Conservation (phyloP, 164 flowering plant species). For the Piper longum region DNA sequence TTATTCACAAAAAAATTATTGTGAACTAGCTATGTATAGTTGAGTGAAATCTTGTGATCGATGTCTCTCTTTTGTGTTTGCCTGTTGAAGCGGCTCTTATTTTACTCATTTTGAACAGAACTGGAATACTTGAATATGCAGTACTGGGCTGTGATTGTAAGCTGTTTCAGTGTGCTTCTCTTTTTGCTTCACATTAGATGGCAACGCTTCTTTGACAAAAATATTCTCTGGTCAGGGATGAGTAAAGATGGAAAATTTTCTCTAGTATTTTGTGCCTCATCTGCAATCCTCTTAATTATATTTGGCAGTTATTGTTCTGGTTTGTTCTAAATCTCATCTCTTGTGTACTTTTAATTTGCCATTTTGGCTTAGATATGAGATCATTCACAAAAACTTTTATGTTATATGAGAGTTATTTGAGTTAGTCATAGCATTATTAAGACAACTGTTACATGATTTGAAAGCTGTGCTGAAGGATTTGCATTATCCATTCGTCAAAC, state of each 20-base stretch:
- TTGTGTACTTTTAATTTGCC: neutral
- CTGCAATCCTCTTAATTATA: constrained; percentile 25
- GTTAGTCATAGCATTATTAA: too few species aligned
- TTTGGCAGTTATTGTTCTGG: constrained; percentile 33
- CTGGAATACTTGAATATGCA: constrained; percentile 49
- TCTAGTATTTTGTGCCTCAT: constrained; percentile 18
- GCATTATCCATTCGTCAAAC: too few species aligned
- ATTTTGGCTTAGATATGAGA: neutral
- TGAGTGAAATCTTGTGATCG: too few species aligned
- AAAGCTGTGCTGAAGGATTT: too few species aligned
- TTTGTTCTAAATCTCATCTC: constrained; percentile 11
- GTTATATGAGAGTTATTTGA: too few species aligned
- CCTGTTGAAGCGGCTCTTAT: constrained; percentile 5
- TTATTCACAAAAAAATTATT: too few species aligned
- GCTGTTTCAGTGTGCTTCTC: constrained; percentile 53
- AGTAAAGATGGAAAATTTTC: constrained; percentile 16
- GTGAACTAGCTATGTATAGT: too few species aligned
- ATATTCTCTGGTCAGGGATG: constrained; percentile 2
- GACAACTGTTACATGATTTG: too few species aligned
- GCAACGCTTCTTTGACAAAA: constrained; percentile 4
- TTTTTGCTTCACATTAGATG: constrained; percentile 25
- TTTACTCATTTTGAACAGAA: constrained; percentile 28
- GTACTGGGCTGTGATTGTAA: constrained; percentile 56
- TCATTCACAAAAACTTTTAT: neutral
- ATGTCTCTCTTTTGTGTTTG: neutral